Percentiles rank a stretch among this genome's conserved stretches.
Evolutionary conservation across 208 protist species (phyloP).

Genomic region (Leishmania tarentolae): DNA sequence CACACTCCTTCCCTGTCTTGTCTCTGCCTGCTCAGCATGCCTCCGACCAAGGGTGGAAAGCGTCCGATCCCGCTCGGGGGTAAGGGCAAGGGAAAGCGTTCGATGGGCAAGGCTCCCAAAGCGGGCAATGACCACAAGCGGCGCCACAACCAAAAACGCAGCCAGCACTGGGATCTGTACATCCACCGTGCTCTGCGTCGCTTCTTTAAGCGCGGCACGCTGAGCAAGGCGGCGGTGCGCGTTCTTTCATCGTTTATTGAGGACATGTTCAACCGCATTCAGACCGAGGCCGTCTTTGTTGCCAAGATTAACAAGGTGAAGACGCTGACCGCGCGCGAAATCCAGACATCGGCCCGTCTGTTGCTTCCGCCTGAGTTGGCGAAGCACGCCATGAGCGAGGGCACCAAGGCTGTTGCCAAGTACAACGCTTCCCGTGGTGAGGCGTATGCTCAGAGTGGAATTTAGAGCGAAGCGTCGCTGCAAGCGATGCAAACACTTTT

Average conservation of each 20-base stretch:
- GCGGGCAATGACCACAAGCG: slow-evolving; percentile 52
- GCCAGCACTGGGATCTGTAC: slow-evolving; percentile 92
- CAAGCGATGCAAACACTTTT: background rate
- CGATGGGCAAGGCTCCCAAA: slow-evolving; percentile 94
- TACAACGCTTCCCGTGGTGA: slow-evolving; percentile 89
- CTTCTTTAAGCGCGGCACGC: slow-evolving; percentile 97
- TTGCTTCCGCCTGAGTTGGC: slow-evolving; percentile 98
- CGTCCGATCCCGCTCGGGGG: slow-evolving; percentile 92
- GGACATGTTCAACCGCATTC: slow-evolving; percentile 99
- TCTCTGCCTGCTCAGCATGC: slow-evolving; percentile 44
- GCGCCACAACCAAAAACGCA: slow-evolving; percentile 70
- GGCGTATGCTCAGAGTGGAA: slow-evolving; percentile 63
- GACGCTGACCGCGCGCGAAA: slow-evolving; percentile 97
- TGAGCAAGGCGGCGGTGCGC: slow-evolving; percentile 96
- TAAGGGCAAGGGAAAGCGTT: slow-evolving; percentile 98
- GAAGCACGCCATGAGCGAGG: slow-evolving; percentile 99
- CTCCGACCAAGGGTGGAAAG: slow-evolving; percentile 89
- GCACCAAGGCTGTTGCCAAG: slow-evolving; percentile 98
- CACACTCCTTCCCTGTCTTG: slow-evolving; percentile 10
- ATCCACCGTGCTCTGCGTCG: slow-evolving; percentile 96
- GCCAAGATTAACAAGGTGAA: slow-evolving; percentile 97
- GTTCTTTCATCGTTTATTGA: slow-evolving; percentile 99
- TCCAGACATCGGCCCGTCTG: slow-evolving; percentile 98
- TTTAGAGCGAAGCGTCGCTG: slow-evolving; percentile 24
- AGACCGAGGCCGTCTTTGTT: slow-evolving; percentile 95